These are phyloP conservation scores for Phytophthora pinifolia DNA, from an alignment of 352 stramenopile species.

Conservation along the genomic window DNA sequence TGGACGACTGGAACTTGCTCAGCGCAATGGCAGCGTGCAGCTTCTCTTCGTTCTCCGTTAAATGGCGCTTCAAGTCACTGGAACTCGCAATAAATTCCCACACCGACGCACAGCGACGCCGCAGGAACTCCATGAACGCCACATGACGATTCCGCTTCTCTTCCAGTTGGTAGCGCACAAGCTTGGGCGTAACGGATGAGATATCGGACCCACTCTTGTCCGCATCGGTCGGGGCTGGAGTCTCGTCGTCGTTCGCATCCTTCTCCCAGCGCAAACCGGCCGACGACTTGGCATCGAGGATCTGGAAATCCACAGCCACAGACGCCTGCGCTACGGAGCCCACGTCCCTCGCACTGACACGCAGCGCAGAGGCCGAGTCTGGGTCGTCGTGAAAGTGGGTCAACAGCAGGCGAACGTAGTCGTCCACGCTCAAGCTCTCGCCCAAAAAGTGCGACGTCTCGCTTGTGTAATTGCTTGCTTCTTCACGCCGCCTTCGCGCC, in stretches of 20 bases:
- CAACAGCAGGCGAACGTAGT: conserved; percentile 56
- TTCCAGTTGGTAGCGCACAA: conserved; percentile 86
- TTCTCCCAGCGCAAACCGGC: conserved; percentile 82
- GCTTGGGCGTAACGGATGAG: conserved; percentile 65
- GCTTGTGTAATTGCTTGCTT: conserved; percentile 36
- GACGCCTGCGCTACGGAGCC: conserved; percentile 56
- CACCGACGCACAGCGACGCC: conserved; percentile 54
- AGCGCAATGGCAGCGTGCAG: conserved; percentile 71
- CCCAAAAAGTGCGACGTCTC: conserved; percentile 44
- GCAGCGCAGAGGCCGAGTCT: conserved; percentile 40
- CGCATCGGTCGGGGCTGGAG: conserved; percentile 7
- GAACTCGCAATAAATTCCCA: conserved; percentile 66
- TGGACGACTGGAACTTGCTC: conserved; percentile 75
- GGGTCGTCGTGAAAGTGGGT: conserved; percentile 62
- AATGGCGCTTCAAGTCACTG: conserved; percentile 45
- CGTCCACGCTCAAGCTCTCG: conserved; percentile 47
- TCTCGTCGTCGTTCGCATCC: conserved; percentile 28
- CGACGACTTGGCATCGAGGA: conserved; percentile 79
- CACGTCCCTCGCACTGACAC: conserved; percentile 46
- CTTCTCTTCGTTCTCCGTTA: conserved; percentile 77
- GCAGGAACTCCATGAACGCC: conserved; percentile 68
- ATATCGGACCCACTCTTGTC: conserved; percentile 21
- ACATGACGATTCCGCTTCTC: conserved; percentile 68
- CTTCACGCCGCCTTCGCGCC: conserved; percentile 43
- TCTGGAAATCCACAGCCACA: conserved; percentile 61